phyloP scores from a whole-genome alignment of 177 flowering plant genomes.

The Vitis hybrid region DNA sequence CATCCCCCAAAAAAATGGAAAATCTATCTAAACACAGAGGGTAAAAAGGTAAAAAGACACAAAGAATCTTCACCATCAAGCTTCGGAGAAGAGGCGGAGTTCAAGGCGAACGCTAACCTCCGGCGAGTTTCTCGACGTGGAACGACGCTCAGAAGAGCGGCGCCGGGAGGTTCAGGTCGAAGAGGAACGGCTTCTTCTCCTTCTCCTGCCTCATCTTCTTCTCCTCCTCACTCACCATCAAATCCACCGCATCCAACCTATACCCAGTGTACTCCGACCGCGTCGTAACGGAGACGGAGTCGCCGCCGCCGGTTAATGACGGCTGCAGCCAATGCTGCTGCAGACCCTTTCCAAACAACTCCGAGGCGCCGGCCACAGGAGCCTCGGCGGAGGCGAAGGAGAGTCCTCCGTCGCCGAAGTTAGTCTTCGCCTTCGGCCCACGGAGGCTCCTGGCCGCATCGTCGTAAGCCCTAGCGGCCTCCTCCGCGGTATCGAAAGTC shows the following conservation, averaged over 20 bases:
- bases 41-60: too few species aligned
- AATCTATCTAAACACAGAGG: too few species aligned
- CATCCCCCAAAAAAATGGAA: too few species aligned
- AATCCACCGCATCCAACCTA: constrained; percentile 31
- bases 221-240: constrained; percentile 28
- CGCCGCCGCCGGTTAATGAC: constrained; percentile 6
- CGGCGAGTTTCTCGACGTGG: not conserved
- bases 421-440: constrained; percentile 56
- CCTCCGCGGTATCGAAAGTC: constrained; percentile 60
- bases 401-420: constrained; percentile 25
- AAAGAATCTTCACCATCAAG: not conserved
- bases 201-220: constrained; percentile 14
- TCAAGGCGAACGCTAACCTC: not conserved
- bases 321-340: not conserved
- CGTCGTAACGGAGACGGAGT: constrained; percentile 3
- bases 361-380: not conserved
- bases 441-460: constrained; percentile 48
- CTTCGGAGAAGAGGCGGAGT: not conserved
- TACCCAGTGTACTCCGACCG: constrained; percentile 27
- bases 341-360: not conserved
- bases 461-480: constrained; percentile 59
- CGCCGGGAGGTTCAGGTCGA: constrained; percentile 39
- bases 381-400: constrained; percentile 1
- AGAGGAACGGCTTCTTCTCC: constrained; percentile 32
- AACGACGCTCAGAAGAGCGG: constrained; percentile 24